A percentile compares a stretch with the other conserved stretches of the same genome.
Conservation (phyloP, 495 filamentous ascomycete genomes). For the Melanomma pulvis-pyrius region DNA sequence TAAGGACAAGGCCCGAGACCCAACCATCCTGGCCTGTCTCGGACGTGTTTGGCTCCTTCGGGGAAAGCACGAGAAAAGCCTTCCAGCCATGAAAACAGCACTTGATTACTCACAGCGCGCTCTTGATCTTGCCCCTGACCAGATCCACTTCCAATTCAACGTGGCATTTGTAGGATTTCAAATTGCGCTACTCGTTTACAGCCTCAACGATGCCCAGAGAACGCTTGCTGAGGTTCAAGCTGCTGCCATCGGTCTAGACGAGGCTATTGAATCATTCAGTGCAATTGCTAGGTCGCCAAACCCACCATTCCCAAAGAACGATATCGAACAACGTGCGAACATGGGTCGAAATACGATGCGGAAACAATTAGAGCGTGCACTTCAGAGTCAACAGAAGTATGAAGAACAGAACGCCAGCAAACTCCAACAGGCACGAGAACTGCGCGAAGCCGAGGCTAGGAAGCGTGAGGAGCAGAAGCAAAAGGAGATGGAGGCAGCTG, state of each 20-base stretch:
- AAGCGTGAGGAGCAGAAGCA: slow-evolving; percentile 72
- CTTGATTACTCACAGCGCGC: slow-evolving; percentile 87
- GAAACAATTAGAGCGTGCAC: slow-evolving; percentile 81
- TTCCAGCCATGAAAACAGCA: slow-evolving; percentile 80
- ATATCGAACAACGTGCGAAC: slow-evolving; percentile 91
- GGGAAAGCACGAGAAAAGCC: slow-evolving; percentile 76
- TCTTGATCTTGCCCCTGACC: slow-evolving; percentile 73
- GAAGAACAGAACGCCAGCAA: slow-evolving; percentile 90
- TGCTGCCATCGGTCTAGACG: slow-evolving; percentile 81
- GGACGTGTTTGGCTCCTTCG: slow-evolving; percentile 91
- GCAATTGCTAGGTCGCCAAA: slow-evolving; percentile 79
- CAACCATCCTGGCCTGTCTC: slow-evolving; percentile 83
- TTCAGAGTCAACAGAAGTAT: slow-evolving; percentile 84
- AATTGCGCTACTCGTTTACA: slow-evolving; percentile 78
- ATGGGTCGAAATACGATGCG: slow-evolving; percentile 95
- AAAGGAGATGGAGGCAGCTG: slow-evolving; percentile 64
- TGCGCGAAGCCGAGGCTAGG: slow-evolving; percentile 74
- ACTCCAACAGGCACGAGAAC: slow-evolving; percentile 71
- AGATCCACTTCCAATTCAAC: slow-evolving; percentile 93
- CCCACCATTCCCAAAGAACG: slow-evolving; percentile 85
- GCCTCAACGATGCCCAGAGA: slow-evolving; percentile 71
- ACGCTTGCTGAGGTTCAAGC: slow-evolving; percentile 76
- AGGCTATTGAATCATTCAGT: slow-evolving; percentile 79
- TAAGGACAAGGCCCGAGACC: slow-evolving; percentile 78
- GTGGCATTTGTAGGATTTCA: slow-evolving; percentile 97